These are phyloP conservation scores for Penicillium sp. DNA, from an alignment of 2,329 filamentous ascomycete genomes.

Conservation along the genomic window DNA sequence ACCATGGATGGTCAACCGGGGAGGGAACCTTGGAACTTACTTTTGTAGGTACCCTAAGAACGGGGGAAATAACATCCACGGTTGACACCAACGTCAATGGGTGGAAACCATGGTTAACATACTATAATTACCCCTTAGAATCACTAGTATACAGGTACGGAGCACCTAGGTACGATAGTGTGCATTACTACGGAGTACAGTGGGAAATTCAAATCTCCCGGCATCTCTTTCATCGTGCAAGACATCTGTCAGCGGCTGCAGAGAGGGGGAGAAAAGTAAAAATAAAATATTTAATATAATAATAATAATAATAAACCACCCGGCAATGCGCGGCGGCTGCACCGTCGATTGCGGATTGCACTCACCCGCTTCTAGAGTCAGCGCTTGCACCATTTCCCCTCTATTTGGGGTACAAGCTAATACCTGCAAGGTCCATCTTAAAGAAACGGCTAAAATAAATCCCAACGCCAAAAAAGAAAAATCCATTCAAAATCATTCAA, in stretches of 20 bases:
- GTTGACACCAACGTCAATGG: neutral
- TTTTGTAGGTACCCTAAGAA: too few relatives aligned
- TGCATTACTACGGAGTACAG: too few relatives aligned
- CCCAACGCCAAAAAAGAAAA: neutral
- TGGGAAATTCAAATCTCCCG: neutral
- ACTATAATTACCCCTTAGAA: neutral
- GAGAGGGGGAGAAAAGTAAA: neutral
- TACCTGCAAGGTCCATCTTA: conserved; percentile 8
- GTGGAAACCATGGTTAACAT: neutral
- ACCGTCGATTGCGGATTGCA: conserved; percentile 19
- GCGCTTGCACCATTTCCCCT: conserved; percentile 9
- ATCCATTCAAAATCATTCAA: neutral
- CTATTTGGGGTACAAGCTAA: conserved; percentile 3
- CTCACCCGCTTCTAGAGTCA: conserved; percentile 8
- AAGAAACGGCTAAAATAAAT: neutral
- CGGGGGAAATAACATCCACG: neutral
- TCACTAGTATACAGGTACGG: neutral
- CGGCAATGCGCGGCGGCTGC: conserved; percentile 18
- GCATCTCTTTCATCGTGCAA: conserved; percentile 10
- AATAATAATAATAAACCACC: conserved; percentile 2
- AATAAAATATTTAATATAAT: neutral
- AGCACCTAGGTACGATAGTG: too few relatives aligned
- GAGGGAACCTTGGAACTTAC: neutral
- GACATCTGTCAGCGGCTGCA: conserved; percentile 13
- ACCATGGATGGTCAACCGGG: conserved; percentile 5